A percentile compares a stretch with the other conserved stretches of the same genome.
Evolutionary conservation across 208 protist genomes (phyloP).

Genomic region (Acanthamoeba culbertsoni): DNA sequence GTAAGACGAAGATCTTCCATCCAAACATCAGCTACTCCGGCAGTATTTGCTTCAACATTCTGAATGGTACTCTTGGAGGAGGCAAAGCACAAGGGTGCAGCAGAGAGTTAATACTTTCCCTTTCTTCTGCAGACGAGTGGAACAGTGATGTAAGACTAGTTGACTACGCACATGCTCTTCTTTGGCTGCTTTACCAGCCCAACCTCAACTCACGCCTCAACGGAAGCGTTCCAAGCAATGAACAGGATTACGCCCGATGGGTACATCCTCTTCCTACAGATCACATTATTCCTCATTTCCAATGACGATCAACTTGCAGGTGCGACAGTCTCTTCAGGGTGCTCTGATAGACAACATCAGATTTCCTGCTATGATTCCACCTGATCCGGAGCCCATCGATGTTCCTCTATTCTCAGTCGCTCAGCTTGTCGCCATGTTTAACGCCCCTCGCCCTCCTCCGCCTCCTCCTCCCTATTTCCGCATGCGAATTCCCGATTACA

Average conservation of each 20-base stretch:
- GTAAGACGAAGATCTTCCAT: constrained; percentile 42
- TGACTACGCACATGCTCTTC: constrained; percentile 22
- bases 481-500: constrained; percentile 19
- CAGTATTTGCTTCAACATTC: constrained; percentile 48
- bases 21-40: constrained; percentile 43
- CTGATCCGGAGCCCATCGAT: not conserved
- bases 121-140: not conserved
- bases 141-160: not conserved
- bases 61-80: constrained; percentile 23
- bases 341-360: not conserved
- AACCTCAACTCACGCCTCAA: constrained; percentile 41
- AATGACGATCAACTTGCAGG: no score
- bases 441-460: not conserved
- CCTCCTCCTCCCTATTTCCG: not conserved
- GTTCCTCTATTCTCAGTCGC: not conserved
- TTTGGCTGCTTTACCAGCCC: constrained; percentile 59
- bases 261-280: not conserved
- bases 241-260: not conserved
- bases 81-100: no score
- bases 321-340: not conserved
- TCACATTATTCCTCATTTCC: not conserved
- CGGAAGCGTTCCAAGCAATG: not conserved
- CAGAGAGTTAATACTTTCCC: not conserved
- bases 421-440: not conserved
- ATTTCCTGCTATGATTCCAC: not conserved